Evolutionary conservation across 1,284 basidiomycete species (phyloP), one percentile per base, ranked within the genome.

Genomic region (Neolentinus lepideus): DNA sequence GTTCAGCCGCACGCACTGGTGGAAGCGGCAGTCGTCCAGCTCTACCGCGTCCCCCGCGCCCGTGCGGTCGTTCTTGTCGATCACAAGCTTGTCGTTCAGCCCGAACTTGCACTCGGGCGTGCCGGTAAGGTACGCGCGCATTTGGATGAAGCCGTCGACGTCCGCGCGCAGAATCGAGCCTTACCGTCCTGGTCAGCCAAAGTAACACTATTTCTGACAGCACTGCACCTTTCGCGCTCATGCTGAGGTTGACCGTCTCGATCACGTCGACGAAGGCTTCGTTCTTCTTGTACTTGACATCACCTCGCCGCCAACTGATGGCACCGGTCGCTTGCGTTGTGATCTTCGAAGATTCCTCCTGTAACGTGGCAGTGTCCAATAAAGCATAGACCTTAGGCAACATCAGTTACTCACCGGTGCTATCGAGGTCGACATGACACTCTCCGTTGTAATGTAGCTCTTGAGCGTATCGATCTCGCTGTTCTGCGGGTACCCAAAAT

Each of bases 401-500:
- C 19, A 10, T 31, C 6, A 25, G 10, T 14, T 2, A 75, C 86
- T 36, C 64, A 94, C 92, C 53, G 91, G 86, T 54, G 91, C 91
- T 54, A 81, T 74, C 4, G 47, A 64, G 69, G 87, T 74, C 67
- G 92, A 93, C 62, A 97, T 90, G 55, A 99, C 86, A 60, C 94
- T 94, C 72, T 99, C 96, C 0, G 95, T 98, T 16, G 96, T 98
- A 60, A 99, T 98, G 69, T 98, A 98, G 64, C 92, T 90, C 74
- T 99, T 99, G 48, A 99, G 78, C 3, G 96, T 97, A 69, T 98
- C 95, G 50, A 91, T 94, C 71, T 99, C 96, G 61, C 94, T 96
- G 69, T 98, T 99, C 70, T 99, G 97, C n/a, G 96, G 96, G 73
- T 96, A 99, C 43, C 97, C 96, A 74, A 98, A 99, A 73, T 99